Evolutionary conservation across 148 eudicot species (phyloP).

Genomic region (Rhododendron griersonianum): DNA sequence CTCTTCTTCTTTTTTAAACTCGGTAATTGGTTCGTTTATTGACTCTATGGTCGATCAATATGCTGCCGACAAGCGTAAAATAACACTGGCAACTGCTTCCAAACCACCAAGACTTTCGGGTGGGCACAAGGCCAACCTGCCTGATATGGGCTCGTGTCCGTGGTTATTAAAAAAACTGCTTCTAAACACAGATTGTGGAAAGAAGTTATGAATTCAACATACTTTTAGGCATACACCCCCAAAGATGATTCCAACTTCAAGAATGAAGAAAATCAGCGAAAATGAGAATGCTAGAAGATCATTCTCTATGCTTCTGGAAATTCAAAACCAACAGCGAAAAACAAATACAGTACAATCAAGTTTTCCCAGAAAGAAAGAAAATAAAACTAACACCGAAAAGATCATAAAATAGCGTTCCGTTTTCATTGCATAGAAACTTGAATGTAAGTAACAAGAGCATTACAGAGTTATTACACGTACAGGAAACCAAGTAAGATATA

Average conservation of each 20-base stretch:
- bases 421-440: neutral
- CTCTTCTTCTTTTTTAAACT: neutral
- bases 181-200: neutral
- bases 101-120: neutral
- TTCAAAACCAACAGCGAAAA: neutral
- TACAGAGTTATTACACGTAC: neutral
- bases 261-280: neutral
- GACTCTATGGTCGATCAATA: neutral
- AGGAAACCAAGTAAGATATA: neutral
- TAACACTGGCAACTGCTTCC: neutral
- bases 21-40: neutral
- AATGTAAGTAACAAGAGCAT: neutral
- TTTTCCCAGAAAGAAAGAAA: neutral
- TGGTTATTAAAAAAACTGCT: neutral
- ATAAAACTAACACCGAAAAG: neutral
- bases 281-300: neutral
- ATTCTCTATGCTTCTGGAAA: neutral
- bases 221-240: neutral
- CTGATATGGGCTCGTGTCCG: neutral
- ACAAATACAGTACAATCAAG: neutral
- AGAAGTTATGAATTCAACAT: neutral
- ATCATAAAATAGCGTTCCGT: neutral
- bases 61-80: neutral
- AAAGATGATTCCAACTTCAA: neutral
- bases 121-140: neutral